Evolutionary conservation across 345 rosid genomes (phyloP).

Genomic region (Boechera stricta): DNA sequence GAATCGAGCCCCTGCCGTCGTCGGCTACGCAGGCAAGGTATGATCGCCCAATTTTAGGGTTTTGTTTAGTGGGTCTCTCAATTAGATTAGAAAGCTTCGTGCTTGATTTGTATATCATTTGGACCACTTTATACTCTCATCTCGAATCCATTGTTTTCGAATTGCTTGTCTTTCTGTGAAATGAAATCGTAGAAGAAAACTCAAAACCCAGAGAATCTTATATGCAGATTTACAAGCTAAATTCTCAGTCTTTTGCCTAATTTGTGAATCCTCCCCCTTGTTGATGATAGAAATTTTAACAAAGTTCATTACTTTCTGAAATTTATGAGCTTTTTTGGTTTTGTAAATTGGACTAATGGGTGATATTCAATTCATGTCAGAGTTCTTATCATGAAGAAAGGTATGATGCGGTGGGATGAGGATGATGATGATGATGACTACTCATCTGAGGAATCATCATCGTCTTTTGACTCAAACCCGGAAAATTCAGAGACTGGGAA

Average conservation of each 20-base stretch:
- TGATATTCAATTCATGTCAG: slow-evolving; percentile 17
- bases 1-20: neutral
- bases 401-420: slow-evolving; percentile 42
- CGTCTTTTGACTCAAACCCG: slow-evolving; percentile 39
- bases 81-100: slow-evolving; percentile 8
- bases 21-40: neutral
- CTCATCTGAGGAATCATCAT: slow-evolving; percentile 37
- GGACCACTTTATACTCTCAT: neutral
- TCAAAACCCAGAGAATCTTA: neutral
- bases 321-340: neutral
- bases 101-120: slow-evolving; percentile 6
- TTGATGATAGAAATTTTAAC: neutral
- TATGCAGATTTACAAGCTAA: neutral
- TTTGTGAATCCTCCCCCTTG: neutral
- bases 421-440: slow-evolving; percentile 32
- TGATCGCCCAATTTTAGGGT: neutral
- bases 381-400: slow-evolving; percentile 32
- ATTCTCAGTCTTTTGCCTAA: neutral
- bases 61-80: slow-evolving; percentile 17
- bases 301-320: neutral
- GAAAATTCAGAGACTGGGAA: slow-evolving; percentile 33
- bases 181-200: slow-evolving; percentile 16
- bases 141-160: neutral
- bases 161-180: neutral
- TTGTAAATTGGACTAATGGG: neutral